phyloP scores from a whole-genome alignment of 2,329 filamentous ascomycete species.

The Hypoxylon sp. region DNA sequence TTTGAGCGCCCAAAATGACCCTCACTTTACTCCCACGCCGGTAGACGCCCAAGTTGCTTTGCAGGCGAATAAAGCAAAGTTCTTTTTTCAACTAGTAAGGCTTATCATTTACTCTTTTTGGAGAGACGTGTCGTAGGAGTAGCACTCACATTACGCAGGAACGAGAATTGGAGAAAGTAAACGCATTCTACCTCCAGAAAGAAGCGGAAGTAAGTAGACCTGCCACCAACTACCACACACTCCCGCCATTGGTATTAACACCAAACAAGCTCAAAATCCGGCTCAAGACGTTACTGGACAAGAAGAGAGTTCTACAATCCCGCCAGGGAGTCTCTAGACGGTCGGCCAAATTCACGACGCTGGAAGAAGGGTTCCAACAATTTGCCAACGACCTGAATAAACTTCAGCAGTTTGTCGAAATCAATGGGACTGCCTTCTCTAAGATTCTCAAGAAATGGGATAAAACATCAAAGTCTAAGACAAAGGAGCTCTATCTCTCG shows the following conservation, averaged over 20 bases:
- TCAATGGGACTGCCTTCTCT: conserved; percentile 97
- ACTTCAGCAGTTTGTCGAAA: conserved; percentile 97
- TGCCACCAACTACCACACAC: not conserved
- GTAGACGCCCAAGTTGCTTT: conserved; percentile 88
- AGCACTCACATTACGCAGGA: conserved; percentile 74
- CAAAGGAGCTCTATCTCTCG: conserved; percentile 96
- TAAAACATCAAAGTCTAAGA: conserved; percentile 98
- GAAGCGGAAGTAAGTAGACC: conserved; percentile 88
- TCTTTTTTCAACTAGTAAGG: conserved; percentile 95
- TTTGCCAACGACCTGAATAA: conserved; percentile 98
- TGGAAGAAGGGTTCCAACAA: conserved; percentile 97
- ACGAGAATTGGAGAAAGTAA: conserved; percentile 98
- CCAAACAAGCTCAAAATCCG: conserved; percentile 85
- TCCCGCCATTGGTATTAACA: conserved; percentile 32
- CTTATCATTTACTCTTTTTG: conserved; percentile 20
- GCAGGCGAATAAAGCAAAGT: conserved; percentile 97
- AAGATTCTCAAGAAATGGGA: conserved; percentile 99
- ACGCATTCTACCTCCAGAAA: conserved; percentile 97
- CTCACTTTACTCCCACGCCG: conserved; percentile 62
- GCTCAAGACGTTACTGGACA: conserved; percentile 91
- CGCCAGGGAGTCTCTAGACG: conserved; percentile 85
- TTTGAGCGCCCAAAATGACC: conserved; percentile 81
- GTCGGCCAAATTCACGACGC: conserved; percentile 92
- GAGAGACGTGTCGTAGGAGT: conserved; percentile 12
- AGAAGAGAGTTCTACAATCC: conserved; percentile 91